A percentile compares a stretch with the other conserved stretches of the same genome.
Conservation (phyloP, 2,329 filamentous ascomycete genomes). For the Talaromyces rugulosus region DNA sequence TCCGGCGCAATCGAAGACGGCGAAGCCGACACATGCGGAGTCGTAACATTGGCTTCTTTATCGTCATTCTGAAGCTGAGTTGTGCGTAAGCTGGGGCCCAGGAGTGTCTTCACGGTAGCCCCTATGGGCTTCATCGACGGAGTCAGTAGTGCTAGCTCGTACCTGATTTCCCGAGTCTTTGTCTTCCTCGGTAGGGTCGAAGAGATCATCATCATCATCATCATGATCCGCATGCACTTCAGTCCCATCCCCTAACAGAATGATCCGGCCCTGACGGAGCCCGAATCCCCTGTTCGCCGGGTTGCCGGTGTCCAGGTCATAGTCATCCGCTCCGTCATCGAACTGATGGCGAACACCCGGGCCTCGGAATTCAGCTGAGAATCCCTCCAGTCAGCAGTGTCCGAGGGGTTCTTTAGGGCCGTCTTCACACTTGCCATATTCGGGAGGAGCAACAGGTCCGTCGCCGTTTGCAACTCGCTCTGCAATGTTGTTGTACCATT, state of each 20-base stretch:
- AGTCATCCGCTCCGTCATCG: slow-evolving; percentile 66
- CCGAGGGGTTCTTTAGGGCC: slow-evolving; percentile 20
- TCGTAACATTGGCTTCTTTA: slow-evolving; percentile 11
- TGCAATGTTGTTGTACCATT: slow-evolving; percentile 96
- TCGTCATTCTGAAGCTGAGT: slow-evolving; percentile 18
- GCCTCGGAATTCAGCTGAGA: slow-evolving; percentile 75
- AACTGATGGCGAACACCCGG: slow-evolving; percentile 62
- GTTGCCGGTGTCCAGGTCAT: slow-evolving; percentile 47
- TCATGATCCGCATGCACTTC: slow-evolving; percentile 85
- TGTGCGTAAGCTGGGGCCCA: slow-evolving; percentile 40
- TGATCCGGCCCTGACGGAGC: slow-evolving; percentile 76
- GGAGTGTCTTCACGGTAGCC: slow-evolving; percentile 50
- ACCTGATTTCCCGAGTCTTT: slow-evolving; percentile 83
- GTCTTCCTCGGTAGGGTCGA: slow-evolving; percentile 83
- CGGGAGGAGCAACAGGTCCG: slow-evolving; percentile 94
- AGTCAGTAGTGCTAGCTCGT: slow-evolving; percentile 50
- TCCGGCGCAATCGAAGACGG: slow-evolving; percentile 35
- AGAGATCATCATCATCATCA: slow-evolving; percentile 88
- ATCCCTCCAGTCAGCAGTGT: slow-evolving; percentile 36
- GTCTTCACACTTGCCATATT: slow-evolving; percentile 85
- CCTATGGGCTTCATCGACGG: slow-evolving; percentile 23
- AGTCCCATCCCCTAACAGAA: slow-evolving; percentile 91
- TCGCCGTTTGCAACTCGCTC: slow-evolving; percentile 94
- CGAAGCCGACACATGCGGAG: slow-evolving; percentile 31
- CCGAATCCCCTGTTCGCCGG: slow-evolving; percentile 61